Evolutionary conservation across 148 eudicot genomes (phyloP), one percentile per base, ranked within the genome.

Genomic region (Rhododendron kiyosumense): DNA sequence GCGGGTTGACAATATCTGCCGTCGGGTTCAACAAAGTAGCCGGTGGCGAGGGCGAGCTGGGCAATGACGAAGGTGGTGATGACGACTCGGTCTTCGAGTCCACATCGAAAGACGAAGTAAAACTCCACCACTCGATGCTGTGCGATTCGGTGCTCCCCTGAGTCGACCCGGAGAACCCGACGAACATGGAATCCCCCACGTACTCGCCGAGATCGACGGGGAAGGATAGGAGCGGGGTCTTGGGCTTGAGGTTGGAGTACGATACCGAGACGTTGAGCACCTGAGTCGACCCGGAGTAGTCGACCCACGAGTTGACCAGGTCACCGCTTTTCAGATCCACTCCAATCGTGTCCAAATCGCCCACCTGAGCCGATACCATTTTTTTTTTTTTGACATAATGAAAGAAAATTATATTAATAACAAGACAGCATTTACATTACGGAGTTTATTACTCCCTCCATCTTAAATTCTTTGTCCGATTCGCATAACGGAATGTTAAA

Each of bases 101-200:
- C 7, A 18, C 46, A 41, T 87, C 93, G 69, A 93, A 92, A 0
- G 93, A 89, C 2, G 99, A 94, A 65, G 88, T 90, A 81, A 96
- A 96, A 43, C 95, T 96, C 99, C 99, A 96, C 98, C 96, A 96
- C 30, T 91, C 94, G 65, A 96, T 88, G 87, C 86, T 88, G 76
- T 96, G 99, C 34, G 90, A 81, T 71, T 96, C 99, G 1, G 99
- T 96, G 30, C 99, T 96, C 0, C 99, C 99, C 86, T 96, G 99
- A 81, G 99, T 96, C 10, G 99, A 94, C 65, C 95, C 98, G 2
- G 92, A 87, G 84, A 96, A 94, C 22, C 99, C 99, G 7, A 96
- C 96, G 43, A 84, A 96, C 98, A 94, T 94, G 65, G 88, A 86
- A 76, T 94, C 98, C 10, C 78, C 82, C 2, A 93, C 88, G 48